Conservation (phyloP, 495 filamentous ascomycete species). For the Daldinia grandis region DNA sequence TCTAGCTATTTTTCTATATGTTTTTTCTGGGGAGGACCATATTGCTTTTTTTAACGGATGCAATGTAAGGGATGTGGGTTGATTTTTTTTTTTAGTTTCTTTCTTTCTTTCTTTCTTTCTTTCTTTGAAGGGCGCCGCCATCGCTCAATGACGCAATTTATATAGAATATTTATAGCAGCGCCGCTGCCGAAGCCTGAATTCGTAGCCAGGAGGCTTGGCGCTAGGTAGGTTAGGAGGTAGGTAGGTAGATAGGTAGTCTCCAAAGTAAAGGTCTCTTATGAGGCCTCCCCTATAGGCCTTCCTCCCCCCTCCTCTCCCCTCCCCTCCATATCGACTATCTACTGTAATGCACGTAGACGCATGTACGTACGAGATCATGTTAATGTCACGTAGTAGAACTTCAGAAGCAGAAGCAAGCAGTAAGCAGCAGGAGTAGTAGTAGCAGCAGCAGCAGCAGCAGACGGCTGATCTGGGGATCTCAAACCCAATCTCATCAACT, state of each 20-base stretch:
- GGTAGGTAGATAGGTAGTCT: not conserved
- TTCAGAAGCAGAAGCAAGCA: not conserved
- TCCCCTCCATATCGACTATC: not conserved
- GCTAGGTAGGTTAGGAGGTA: too few relatives aligned
- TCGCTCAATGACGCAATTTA: conserved; percentile 25
- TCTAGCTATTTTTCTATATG: not conserved
- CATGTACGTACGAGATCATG: conserved; percentile 21
- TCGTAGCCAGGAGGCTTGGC: conserved; percentile 22
- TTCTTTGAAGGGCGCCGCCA: not conserved
- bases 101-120: conserved; percentile 9
- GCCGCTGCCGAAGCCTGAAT: conserved; percentile 13
- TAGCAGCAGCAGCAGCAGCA: not conserved
- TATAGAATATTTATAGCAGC: conserved; percentile 14
- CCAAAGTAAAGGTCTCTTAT: conserved; percentile 13
- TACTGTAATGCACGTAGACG: conserved; percentile 11
- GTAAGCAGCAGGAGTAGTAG: not conserved
- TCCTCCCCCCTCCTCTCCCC: not conserved
- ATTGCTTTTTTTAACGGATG: not conserved
- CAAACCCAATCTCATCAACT: conserved; percentile 40
- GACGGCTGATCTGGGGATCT: conserved; percentile 31
- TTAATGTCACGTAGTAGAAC: conserved; percentile 33
- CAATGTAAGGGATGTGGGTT: not conserved
- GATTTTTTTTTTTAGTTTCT: not conserved
- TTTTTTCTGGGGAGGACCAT: conserved; percentile 1
- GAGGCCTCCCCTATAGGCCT: not conserved